Evolutionary conservation across 139 green algal genomes (phyloP).

Genomic region (Deuterostichococcus epilithicus): DNA sequence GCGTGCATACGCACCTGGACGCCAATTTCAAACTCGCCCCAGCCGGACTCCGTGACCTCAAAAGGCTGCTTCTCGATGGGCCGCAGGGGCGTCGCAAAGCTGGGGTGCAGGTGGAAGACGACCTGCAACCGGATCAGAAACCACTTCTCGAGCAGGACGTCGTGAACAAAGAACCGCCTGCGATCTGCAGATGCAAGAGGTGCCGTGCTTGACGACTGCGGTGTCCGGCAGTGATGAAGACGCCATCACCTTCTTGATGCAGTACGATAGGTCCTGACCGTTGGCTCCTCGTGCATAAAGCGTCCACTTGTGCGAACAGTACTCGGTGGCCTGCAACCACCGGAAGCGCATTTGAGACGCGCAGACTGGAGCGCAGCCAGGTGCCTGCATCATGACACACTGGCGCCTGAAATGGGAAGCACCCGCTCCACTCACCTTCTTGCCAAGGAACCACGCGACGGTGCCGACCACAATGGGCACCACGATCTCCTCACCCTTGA

Average conservation of each 20-base stretch:
- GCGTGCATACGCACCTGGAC: conserved; percentile 43
- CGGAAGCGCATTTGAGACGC: background rate
- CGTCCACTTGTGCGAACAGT: conserved; percentile 83
- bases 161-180: too few relatives aligned
- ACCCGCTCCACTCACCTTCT: conserved; percentile 83
- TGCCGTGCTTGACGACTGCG: background rate
- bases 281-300: conserved; percentile 77
- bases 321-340: conserved; percentile 59
- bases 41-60: conserved; percentile 83
- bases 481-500: conserved; percentile 67
- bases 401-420: too few relatives aligned
- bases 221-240: background rate
- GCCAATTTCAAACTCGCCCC: conserved; percentile 95
- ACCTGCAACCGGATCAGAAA: too few relatives aligned
- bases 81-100: conserved; percentile 74
- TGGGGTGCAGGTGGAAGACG: conserved; percentile 86
- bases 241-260: conserved; percentile 58
- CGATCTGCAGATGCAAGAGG: background rate
- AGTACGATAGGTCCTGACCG: conserved; percentile 75
- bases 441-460: conserved; percentile 81
- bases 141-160: too few relatives aligned
- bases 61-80: conserved; percentile 42
- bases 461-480: conserved; percentile 79
- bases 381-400: background rate
- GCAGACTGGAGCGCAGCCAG: background rate